Conservation (phyloP, 75 land plant genomes). For the Cryptomeria japonica region DNA sequence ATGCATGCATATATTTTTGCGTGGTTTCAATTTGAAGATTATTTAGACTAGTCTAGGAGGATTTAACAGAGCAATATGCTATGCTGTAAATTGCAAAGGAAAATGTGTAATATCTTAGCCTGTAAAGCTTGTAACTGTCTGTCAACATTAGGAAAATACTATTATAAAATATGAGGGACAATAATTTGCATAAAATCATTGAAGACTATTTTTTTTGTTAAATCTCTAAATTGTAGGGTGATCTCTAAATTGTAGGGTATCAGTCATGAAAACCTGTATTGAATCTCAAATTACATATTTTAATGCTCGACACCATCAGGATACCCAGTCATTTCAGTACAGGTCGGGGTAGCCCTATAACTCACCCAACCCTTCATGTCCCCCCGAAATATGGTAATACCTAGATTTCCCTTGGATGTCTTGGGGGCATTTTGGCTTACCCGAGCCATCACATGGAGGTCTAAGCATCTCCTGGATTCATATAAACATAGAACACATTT, state of each 20-base stretch:
- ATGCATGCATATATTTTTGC: background rate
- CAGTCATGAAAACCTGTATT: no score
- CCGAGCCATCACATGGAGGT: no score
- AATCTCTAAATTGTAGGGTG: no score
- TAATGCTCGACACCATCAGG: background rate
- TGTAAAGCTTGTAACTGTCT: background rate
- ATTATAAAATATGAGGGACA: no score
- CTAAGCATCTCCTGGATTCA: no score
- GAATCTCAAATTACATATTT: background rate
- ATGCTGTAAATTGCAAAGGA: background rate
- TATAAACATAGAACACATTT: no score
- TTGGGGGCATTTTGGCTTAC: no score
- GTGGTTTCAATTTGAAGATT: background rate
- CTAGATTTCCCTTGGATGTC: no score
- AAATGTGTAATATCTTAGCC: background rate
- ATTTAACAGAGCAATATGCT: no score
- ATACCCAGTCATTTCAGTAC: background rate
- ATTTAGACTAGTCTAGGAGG: background rate
- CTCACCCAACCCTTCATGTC: background rate
- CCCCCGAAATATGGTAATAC: background rate
- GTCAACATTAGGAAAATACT: no score
- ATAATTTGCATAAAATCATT: background rate
- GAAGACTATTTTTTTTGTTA: no score
- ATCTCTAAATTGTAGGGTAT: no score
- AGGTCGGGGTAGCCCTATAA: background rate